A percentile compares a stretch with the other conserved stretches of the same genome.
Evolutionary conservation across 805 yeast species (phyloP).

Genomic region (Saccharomycopsis javanensis): DNA sequence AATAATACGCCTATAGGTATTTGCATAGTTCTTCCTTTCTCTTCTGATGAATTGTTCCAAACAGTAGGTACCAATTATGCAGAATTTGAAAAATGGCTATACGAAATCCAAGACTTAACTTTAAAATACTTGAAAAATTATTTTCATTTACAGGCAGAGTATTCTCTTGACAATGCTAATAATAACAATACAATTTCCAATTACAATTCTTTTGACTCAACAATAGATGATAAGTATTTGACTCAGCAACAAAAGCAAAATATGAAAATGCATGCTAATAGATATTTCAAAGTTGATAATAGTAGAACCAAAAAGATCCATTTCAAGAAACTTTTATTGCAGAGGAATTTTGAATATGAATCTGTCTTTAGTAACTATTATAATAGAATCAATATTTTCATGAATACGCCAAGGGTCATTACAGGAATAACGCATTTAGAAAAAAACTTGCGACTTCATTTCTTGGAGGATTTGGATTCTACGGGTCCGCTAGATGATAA

Average conservation of each 20-base stretch:
- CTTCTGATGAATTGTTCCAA: conserved; percentile 3
- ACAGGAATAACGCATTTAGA: conserved; percentile 15
- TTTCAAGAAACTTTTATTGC: conserved; percentile 13
- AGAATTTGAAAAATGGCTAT: conserved; percentile 19
- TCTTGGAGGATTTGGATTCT: neutral
- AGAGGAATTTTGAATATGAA: conserved; percentile 13
- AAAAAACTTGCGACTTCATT: conserved; percentile 4
- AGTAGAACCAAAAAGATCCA: conserved; percentile 9
- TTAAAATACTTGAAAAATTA: conserved; percentile 16
- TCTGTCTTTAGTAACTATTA: conserved; percentile 13
- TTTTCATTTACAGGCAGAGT: conserved; percentile 10
- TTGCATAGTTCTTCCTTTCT: conserved; percentile 16
- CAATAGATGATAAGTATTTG: neutral
- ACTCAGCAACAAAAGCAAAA: neutral
- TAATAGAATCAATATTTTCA: conserved; percentile 14
- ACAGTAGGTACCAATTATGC: conserved; percentile 16
- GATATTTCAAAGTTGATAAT: conserved; percentile 16
- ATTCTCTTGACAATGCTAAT: neutral
- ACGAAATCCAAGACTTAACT: conserved; percentile 18
- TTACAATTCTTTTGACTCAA: neutral
- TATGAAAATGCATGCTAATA: neutral
- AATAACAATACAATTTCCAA: neutral
- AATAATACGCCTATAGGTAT: conserved; percentile 18
- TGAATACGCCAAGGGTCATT: conserved; percentile 18
- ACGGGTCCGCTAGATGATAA: neutral